These are phyloP conservation scores for Polytrichum formosum DNA, from an alignment of 225 moss, liverwort and hornwort species.

Conservation along the genomic window DNA sequence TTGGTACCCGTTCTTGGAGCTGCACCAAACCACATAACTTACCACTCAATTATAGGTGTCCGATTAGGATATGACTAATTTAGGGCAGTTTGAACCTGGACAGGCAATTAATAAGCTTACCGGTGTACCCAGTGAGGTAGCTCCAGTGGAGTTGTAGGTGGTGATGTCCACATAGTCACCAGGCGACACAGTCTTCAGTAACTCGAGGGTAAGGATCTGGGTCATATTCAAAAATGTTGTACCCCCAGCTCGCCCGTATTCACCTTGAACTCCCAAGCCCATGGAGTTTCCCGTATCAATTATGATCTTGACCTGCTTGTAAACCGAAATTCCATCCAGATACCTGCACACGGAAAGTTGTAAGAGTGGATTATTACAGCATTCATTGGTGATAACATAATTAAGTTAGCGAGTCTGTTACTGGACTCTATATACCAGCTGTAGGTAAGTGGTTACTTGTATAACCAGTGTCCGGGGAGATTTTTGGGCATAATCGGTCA, in stretches of 20 bases:
- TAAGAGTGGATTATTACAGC: neutral
- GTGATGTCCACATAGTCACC: slow-evolving; percentile 15
- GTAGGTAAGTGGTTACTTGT: neutral
- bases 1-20: no score
- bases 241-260: neutral
- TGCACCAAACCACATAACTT: no score
- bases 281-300: slow-evolving; percentile 9
- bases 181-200: slow-evolving; percentile 14
- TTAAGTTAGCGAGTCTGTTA: neutral
- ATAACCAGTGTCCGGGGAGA: neutral
- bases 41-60: no score
- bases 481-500: no score
- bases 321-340: slow-evolving; percentile 12
- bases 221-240: slow-evolving; percentile 15
- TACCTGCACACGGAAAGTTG: slow-evolving; percentile 4
- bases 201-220: slow-evolving; percentile 1
- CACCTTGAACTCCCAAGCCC: neutral
- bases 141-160: slow-evolving; percentile 4
- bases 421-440: neutral
- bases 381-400: neutral
- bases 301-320: slow-evolving; percentile 21
- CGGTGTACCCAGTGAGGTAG: neutral
- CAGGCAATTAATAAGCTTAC: no score
- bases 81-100: no score
- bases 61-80: no score